Evolutionary conservation across 352 stramenopile species (phyloP), one percentile per base, ranked within the genome.

Genomic region (Phytophthora aleatoria): DNA sequence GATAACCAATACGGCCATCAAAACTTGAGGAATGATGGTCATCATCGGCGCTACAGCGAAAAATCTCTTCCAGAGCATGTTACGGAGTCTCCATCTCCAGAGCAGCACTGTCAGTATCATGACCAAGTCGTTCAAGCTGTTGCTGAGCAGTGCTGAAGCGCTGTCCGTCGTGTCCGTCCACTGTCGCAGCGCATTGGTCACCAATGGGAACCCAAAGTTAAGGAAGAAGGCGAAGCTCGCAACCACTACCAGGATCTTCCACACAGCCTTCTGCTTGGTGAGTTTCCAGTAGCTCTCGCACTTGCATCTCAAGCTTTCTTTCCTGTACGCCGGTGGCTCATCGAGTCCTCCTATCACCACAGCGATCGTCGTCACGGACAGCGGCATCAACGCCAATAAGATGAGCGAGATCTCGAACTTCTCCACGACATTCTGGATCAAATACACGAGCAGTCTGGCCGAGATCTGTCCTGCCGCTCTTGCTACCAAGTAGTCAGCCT

Each of bases 281-380:
- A 87, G 64, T 59, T 83, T 83, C 78, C 76, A 85, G 51, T 83
- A 85, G 27, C 71, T 80, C 50, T 86, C 77, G 43, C 60, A 69
- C 58, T 86, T 76, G 61, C 69, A 81, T 5, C 51, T 27, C 24
- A 77, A 38, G 24, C 60, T 69, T 49, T 77, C 60, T 20, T 72
- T 74, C 5, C 27, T 31, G 38, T 69, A 57, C 0, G 53, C 69
- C 2, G 53, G 47, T 0, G 55, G 15, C 13, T 77, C 69, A 3
- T 74, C 56, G 9, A 74, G 56, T 16, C 38, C 42, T 27, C 10
- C 24, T 4, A 74, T 11, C 16, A 77, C 69, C 16, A 76, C 38
- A 6, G 69, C 58, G 15, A 86, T 69, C 0, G 73, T 81, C 4
- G 67, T 49, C 5, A 81, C 38, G 3, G 67, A 59, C 12, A 79